A percentile compares a stretch with the other conserved stretches of the same genome.
These are phyloP conservation scores for Lignosus rhinocerotis DNA, from an alignment of 1,284 basidiomycete genomes.

Conservation along the genomic window DNA sequence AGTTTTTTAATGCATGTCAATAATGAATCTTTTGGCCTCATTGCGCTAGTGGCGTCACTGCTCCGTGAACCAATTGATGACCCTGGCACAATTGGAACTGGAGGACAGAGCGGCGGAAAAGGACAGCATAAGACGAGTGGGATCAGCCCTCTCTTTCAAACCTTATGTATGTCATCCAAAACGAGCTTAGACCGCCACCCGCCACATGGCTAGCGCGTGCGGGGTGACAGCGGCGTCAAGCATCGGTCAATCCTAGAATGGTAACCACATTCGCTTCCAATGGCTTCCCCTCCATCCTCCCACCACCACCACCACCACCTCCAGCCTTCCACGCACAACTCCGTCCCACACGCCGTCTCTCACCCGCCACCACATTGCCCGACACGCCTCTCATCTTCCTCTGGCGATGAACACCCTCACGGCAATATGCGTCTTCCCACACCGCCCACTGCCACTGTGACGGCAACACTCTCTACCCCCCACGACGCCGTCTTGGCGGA, in stretches of 20 bases:
- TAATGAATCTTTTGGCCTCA: neutral
- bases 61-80: constrained; percentile 3
- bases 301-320: constrained; percentile 15
- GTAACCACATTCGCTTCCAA: constrained; percentile 14
- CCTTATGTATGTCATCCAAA: neutral
- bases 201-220: constrained; percentile 17
- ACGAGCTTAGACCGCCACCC: constrained; percentile 8
- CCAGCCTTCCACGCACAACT: constrained; percentile 5
- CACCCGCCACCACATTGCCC: constrained; percentile 4
- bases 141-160: neutral
- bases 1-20: constrained; percentile 4
- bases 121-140: neutral
- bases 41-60: constrained; percentile 7
- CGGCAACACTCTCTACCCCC: constrained; percentile 47
- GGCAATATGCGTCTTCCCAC: constrained; percentile 7
- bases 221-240: constrained; percentile 19
- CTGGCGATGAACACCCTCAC: constrained; percentile 2
- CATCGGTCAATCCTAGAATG: constrained; percentile 15
- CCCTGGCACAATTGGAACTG: neutral
- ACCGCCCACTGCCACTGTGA: constrained; percentile 22
- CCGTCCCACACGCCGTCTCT: constrained; percentile 7
- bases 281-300: constrained; percentile 12
- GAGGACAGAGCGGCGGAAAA: neutral
- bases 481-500: constrained; percentile 61
- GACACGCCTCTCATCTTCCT: constrained; percentile 1